These are phyloP conservation scores for Mycena rosella DNA, from an alignment of 768 basidiomycete species.

Conservation along the genomic window DNA sequence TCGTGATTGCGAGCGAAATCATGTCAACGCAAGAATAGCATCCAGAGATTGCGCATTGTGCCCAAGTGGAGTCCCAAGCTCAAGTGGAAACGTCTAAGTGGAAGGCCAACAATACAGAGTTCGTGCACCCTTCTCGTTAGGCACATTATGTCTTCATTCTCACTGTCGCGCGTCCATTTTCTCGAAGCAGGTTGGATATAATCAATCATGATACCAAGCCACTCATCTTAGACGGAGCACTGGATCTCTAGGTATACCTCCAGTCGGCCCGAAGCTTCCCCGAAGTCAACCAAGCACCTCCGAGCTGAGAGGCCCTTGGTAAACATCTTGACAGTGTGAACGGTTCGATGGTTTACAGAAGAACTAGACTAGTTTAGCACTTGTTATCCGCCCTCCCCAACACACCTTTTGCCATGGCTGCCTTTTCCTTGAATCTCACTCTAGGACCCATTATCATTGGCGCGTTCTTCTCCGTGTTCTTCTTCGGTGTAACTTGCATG, in stretches of 20 bases:
- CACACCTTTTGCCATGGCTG: neutral
- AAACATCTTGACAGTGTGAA: conserved; percentile 23
- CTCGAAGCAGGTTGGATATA: neutral
- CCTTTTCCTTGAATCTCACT: conserved; percentile 13
- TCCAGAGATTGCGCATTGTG: too few species aligned
- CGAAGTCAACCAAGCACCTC: neutral
- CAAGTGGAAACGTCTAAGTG: too few species aligned
- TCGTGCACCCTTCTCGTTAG: neutral
- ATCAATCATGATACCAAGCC: neutral
- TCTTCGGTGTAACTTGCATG: conserved; percentile 33
- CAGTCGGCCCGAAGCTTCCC: neutral
- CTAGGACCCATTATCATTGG: conserved; percentile 24
- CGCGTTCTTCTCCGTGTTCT: conserved; percentile 24
- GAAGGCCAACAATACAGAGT: neutral
- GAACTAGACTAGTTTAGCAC: neutral
- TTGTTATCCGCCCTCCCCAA: neutral
- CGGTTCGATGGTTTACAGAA: neutral
- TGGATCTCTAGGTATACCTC: neutral
- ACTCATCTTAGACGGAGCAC: neutral
- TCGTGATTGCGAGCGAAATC: too few species aligned
- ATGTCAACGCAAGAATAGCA: too few species aligned
- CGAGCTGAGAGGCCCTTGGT: neutral
- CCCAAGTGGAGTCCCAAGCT: too few species aligned
- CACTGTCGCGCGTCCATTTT: neutral
- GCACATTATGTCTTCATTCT: neutral